Percentiles rank a stretch among this genome's conserved stretches.
Conservation (phyloP, 169 alveolate genomes). For the Amoebophrya sp. region DNA sequence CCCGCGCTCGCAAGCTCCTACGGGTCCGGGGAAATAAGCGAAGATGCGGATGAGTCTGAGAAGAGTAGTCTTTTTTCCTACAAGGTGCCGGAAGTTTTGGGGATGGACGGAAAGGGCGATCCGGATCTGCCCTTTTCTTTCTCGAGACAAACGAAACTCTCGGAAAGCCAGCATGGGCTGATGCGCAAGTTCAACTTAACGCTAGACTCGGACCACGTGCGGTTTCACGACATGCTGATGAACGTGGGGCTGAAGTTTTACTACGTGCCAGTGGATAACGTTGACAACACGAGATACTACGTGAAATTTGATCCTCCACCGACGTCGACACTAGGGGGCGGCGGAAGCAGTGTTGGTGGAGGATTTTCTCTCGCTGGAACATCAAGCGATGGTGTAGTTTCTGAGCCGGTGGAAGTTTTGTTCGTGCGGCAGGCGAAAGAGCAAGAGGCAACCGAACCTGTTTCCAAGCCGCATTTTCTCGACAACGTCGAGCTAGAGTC, state of each 20-base stretch:
- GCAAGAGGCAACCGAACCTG: neutral
- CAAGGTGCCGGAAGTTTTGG: neutral
- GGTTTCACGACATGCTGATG: neutral
- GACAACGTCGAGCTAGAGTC: neutral
- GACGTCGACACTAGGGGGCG: neutral
- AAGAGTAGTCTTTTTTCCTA: neutral
- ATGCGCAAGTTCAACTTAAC: neutral
- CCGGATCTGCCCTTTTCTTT: too few relatives aligned
- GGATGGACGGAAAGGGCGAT: neutral
- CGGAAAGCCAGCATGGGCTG: too few relatives aligned
- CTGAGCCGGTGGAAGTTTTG: neutral
- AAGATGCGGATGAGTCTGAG: neutral
- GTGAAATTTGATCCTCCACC: neutral
- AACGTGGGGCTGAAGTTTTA: neutral
- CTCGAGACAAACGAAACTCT: too few relatives aligned
- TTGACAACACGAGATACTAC: neutral
- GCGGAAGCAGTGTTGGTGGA: neutral
- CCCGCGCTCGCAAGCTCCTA: neutral
- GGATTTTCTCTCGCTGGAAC: neutral
- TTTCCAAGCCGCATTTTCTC: neutral
- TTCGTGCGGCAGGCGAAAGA: neutral
- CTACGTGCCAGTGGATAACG: slow-evolving; percentile 7
- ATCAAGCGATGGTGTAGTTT: neutral
- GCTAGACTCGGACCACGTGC: neutral
- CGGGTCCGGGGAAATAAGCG: too few relatives aligned